Evolutionary conservation across 164 flowering plant species (phyloP).

Genomic region (Vitis cinerea): DNA sequence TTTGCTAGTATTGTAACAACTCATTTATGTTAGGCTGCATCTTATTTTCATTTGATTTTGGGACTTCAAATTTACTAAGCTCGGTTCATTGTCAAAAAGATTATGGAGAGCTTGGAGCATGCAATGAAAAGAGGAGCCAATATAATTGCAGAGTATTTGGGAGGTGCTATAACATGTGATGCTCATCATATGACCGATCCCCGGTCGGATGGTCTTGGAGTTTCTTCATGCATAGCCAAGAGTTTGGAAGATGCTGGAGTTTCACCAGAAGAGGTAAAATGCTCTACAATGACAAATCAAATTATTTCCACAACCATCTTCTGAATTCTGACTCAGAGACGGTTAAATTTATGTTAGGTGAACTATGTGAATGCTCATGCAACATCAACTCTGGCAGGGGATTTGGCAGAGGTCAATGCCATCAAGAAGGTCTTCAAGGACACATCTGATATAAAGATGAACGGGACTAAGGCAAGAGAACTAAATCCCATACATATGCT

Average conservation of each 20-base stretch:
- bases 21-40: background rate
- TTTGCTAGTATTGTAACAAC: background rate
- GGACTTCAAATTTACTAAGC: too few relatives aligned
- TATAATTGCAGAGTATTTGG: constrained; percentile 62
- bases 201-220: constrained; percentile 66
- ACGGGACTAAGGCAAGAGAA: constrained; percentile 55
- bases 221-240: constrained; percentile 63
- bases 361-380: constrained; percentile 71
- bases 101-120: constrained; percentile 73
- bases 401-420: constrained; percentile 68
- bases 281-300: too few relatives aligned
- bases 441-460: constrained; percentile 68
- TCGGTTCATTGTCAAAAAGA: constrained; percentile 16
- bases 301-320: background rate
- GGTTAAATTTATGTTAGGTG: constrained; percentile 34
- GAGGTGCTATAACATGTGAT: constrained; percentile 67
- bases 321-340: background rate
- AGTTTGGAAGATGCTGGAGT: constrained; percentile 65
- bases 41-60: too few relatives aligned
- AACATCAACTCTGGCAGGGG: constrained; percentile 70
- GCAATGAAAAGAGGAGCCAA: constrained; percentile 66
- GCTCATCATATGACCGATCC: constrained; percentile 82
- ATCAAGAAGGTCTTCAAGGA: constrained; percentile 61
- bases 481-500: background rate
- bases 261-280: constrained; percentile 68